Conservation (phyloP, 1,284 basidiomycete species). For the Phellopilus nigrolimitatus region DNA sequence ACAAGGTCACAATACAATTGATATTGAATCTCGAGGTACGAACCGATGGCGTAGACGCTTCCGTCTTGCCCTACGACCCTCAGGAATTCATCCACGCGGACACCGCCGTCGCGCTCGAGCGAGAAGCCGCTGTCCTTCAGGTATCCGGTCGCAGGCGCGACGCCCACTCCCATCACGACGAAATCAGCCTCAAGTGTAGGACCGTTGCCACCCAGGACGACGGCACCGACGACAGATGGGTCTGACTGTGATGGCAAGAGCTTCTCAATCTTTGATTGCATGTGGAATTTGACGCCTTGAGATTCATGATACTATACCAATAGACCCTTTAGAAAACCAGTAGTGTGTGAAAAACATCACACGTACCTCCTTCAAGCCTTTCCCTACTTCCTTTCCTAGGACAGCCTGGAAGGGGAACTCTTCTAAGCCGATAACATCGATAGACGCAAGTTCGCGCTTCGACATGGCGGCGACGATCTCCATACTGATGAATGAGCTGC, state of each 20-base stretch:
- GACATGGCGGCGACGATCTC: slow-evolving; percentile 78
- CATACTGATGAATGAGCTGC: slow-evolving; percentile 92
- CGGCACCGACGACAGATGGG: slow-evolving; percentile 41
- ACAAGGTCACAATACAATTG: slow-evolving; percentile 17
- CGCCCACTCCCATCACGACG: slow-evolving; percentile 88
- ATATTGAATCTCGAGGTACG: too few species aligned
- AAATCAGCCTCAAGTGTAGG: slow-evolving; percentile 69
- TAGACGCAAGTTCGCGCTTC: slow-evolving; percentile 71
- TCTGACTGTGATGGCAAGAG: slow-evolving; percentile 58
- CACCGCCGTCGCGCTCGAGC: slow-evolving; percentile 75
- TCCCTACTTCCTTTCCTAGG: slow-evolving; percentile 79
- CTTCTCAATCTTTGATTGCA: slow-evolving; percentile 70
- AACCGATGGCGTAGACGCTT: slow-evolving; percentile 84
- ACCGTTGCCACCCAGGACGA: slow-evolving; percentile 67
- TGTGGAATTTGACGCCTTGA: slow-evolving; percentile 82
- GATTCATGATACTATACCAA: slow-evolving; percentile 64
- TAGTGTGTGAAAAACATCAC: not conserved
- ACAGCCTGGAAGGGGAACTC: slow-evolving; percentile 78
- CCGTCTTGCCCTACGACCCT: slow-evolving; percentile 54
- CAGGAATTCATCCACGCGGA: slow-evolving; percentile 79
- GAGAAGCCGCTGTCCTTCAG: slow-evolving; percentile 67
- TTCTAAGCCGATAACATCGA: slow-evolving; percentile 85
- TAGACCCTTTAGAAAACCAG: slow-evolving; percentile 2
- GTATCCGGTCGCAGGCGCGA: slow-evolving; percentile 81
- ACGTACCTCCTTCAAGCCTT: slow-evolving; percentile 70